Percentiles rank a stretch among this genome's conserved stretches.
Evolutionary conservation across 129 eudicot genomes (phyloP).

Genomic region (Centella asiatica): DNA sequence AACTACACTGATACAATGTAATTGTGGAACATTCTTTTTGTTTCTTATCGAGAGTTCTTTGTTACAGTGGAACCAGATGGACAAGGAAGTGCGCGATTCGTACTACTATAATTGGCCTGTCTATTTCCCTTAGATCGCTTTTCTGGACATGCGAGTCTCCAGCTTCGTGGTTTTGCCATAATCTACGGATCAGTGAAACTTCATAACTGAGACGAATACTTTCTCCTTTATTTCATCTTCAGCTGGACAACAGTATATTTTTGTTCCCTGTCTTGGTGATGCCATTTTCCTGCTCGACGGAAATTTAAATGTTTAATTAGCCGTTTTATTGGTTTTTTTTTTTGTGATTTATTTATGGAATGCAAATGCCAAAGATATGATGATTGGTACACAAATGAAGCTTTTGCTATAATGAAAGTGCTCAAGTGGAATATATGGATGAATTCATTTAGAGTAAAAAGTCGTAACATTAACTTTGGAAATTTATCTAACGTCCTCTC

Average conservation of each 20-base stretch:
- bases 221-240: neutral
- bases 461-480: no score
- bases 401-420: no score
- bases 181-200: slow-evolving; percentile 17
- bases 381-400: no score
- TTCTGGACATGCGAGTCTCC: neutral
- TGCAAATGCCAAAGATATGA: no score
- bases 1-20: no score
- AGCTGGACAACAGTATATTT: neutral
- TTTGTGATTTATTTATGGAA: no score
- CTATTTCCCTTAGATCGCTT: slow-evolving; percentile 51
- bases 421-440: no score
- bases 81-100: slow-evolving; percentile 56
- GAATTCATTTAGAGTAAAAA: no score
- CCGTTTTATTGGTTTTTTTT: no score
- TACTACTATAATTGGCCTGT: slow-evolving; percentile 91
- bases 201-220: slow-evolving; percentile 7
- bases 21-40: neutral
- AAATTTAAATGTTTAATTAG: no score
- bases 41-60: slow-evolving; percentile 14
- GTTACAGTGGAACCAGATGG: slow-evolving; percentile 80
- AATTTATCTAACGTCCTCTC: no score
- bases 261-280: neutral
- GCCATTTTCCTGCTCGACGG: neutral
- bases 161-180: slow-evolving; percentile 7